Conservation (phyloP, 2,329 filamentous ascomycete genomes). For the Herpotrichia juniperi region DNA sequence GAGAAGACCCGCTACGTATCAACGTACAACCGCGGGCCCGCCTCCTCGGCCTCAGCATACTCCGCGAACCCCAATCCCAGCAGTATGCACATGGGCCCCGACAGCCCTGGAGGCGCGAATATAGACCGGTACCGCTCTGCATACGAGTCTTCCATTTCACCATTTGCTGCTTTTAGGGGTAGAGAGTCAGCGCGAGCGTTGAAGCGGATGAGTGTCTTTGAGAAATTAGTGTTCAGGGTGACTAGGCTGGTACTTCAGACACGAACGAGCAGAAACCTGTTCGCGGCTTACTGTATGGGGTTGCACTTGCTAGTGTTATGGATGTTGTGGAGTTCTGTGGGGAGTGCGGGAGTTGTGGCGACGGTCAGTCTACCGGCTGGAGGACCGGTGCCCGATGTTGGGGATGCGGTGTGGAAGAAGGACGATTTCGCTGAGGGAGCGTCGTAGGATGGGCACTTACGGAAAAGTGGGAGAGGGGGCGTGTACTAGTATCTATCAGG, state of each 20-base stretch:
- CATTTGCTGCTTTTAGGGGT: constrained; percentile 94
- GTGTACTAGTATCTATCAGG: neutral
- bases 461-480: neutral
- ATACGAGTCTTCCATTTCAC: constrained; percentile 94
- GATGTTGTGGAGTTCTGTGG: constrained; percentile 77
- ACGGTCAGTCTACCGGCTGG: constrained; percentile 34
- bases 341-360: constrained; percentile 56
- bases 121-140: constrained; percentile 87
- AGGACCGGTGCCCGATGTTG: constrained; percentile 33
- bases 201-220: constrained; percentile 89
- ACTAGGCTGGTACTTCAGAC: constrained; percentile 91
- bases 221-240: constrained; percentile 87
- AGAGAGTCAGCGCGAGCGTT: constrained; percentile 89
- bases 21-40: constrained; percentile 78
- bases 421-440: constrained; percentile 40
- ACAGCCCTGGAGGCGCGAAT: constrained; percentile 67
- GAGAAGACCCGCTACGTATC: constrained; percentile 98
- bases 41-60: constrained; percentile 65
- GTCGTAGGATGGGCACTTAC: neutral
- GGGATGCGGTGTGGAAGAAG: constrained; percentile 42
- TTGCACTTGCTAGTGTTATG: constrained; percentile 88
- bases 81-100: constrained; percentile 66
- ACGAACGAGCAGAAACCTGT: constrained; percentile 87
- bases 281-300: constrained; percentile 88
- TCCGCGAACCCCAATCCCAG: constrained; percentile 77